Evolutionary conservation across 2,329 filamentous ascomycete species (phyloP), one percentile per base, ranked within the genome.

Genomic region (Lachnellula cervina): DNA sequence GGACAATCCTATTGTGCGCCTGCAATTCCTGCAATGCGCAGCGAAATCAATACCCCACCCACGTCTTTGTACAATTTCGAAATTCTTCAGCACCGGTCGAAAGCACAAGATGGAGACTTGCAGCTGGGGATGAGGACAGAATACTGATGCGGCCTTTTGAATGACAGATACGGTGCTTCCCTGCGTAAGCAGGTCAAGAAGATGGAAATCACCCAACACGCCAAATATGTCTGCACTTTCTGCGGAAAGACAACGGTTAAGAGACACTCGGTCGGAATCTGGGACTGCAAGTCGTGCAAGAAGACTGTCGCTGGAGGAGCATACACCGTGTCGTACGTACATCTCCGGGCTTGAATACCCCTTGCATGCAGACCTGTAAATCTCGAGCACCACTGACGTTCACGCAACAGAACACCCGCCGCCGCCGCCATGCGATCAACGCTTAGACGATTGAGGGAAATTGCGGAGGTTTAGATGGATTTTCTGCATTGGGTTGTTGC

Each of bases 181-280:
- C 90, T 97, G 80, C 90, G 92, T 81, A 97, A 97, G 86, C 92
- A 91, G 77, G 88, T 94, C 75, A 97, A 97, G 90, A 97, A 97
- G 89, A 96, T 97, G 88, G 94, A 97, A 88, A 89, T 97, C 77
- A 89, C 90, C 72, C 94, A 97, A 80, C 94, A 99, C 84, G 90
- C 91, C 81, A 88, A 88, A 77, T 97, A 97, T 77, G 86, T 87
- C 74, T 97, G 93, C 87, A 93, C 92, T 67, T 99, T 97, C 89
- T 96, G 91, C 85, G 93, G 93, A 74, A 97, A 97, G 88, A 87
- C 86, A 76, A 89, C 87, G 71, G 91, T 96, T 74, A 91, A 91
- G 83, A 87, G 93, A 73, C 82, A 90, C 74, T 86, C 90, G 64
- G 89, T 93, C 70, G 92, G 92, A 72, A 97, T 96, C 84, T 97